Evolutionary conservation across 306 rosid species (phyloP).

Genomic region (Malus fusca): DNA sequence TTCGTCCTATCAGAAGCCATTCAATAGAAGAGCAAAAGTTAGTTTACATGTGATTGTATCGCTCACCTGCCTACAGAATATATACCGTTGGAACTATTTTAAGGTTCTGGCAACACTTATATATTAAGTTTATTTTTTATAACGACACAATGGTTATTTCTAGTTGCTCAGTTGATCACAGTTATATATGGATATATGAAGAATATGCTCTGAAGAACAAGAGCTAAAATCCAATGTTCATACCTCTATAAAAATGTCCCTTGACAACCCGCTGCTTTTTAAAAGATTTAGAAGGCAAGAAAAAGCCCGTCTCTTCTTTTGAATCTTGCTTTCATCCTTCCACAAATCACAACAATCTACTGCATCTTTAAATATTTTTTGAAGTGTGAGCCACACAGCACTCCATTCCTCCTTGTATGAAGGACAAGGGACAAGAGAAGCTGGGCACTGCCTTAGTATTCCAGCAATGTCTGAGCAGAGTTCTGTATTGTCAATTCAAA

Average conservation of each 20-base stretch:
- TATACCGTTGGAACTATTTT: neutral
- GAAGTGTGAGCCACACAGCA: conserved; percentile 50
- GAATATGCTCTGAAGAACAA: conserved; percentile 5
- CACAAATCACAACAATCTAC: conserved; percentile 49
- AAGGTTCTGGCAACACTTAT: too few relatives aligned
- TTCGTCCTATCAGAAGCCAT: conserved; percentile 38
- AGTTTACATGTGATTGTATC: neutral
- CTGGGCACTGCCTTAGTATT: conserved; percentile 20
- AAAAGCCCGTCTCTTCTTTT: conserved; percentile 61
- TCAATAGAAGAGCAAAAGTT: neutral
- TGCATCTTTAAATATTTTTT: conserved; percentile 38
- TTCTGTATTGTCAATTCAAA: neutral
- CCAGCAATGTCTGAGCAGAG: conserved; percentile 31
- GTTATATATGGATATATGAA: neutral
- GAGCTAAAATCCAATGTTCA: conserved; percentile 8
- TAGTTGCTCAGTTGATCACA: neutral
- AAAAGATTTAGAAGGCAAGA: conserved; percentile 66
- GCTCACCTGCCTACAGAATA: neutral
- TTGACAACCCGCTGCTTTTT: conserved; percentile 64
- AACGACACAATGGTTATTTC: neutral
- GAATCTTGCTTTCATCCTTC: conserved; percentile 68
- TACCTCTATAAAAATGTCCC: conserved; percentile 55
- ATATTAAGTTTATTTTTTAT: too few relatives aligned
- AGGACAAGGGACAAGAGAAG: conserved; percentile 21
- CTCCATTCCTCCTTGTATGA: conserved; percentile 48